Evolutionary conservation across 129 eudicot genomes (phyloP).

Genomic region (Arctium lappa): DNA sequence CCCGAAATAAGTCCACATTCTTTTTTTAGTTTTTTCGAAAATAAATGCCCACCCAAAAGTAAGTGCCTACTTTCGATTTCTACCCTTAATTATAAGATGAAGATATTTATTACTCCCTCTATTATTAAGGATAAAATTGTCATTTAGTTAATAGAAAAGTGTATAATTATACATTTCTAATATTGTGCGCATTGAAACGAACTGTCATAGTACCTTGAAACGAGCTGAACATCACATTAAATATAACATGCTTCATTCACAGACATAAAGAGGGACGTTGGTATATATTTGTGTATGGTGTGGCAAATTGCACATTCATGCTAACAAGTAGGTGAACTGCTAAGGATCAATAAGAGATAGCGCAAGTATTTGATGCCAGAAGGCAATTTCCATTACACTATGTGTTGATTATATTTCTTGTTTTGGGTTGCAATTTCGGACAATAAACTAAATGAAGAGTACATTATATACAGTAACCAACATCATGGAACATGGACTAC

Average conservation of each 20-base stretch:
- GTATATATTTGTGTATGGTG: neutral
- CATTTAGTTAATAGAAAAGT: neutral
- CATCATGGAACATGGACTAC: slow-evolving; percentile 22
- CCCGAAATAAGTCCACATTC: neutral
- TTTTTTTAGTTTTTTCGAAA: neutral
- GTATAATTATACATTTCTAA: neutral
- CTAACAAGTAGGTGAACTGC: neutral
- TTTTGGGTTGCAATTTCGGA: neutral
- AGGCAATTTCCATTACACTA: neutral
- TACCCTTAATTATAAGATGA: neutral
- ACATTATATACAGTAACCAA: neutral
- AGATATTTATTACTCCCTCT: neutral
- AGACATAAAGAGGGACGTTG: neutral
- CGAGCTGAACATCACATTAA: neutral
- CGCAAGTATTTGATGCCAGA: too few relatives aligned
- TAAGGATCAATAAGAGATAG: too few relatives aligned
- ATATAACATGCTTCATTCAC: neutral
- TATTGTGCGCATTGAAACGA: neutral
- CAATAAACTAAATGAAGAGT: neutral
- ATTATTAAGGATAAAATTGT: neutral
- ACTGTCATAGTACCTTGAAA: neutral
- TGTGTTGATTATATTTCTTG: neutral
- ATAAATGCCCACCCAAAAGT: neutral
- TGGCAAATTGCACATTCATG: neutral
- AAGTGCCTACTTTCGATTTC: neutral